phyloP scores from a whole-genome alignment of 73 alveolate genomes.

The Paramecium tetraurelia region DNA sequence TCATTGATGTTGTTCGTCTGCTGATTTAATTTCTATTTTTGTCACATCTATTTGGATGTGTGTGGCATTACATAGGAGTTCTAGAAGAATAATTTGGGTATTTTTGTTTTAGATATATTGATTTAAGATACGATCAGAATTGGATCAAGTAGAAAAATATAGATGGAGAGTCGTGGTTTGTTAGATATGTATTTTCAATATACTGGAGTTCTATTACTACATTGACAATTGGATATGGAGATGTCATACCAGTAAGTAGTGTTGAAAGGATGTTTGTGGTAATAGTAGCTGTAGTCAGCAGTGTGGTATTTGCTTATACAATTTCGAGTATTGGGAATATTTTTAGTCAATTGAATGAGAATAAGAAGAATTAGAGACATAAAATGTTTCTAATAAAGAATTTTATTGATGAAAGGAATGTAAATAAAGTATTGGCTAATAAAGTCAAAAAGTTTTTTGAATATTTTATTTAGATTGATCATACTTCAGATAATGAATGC shows the following conservation, averaged over 20 bases:
- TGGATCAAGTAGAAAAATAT: background rate
- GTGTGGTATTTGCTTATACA: constrained; percentile 52
- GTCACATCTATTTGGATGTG: constrained; percentile 32
- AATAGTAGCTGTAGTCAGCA: constrained; percentile 20
- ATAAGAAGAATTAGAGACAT: constrained; percentile 28
- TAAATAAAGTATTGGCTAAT: background rate
- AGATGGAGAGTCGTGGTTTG: background rate
- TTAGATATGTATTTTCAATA: background rate
- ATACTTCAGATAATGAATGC: constrained; percentile 36
- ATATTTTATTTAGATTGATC: constrained; percentile 51
- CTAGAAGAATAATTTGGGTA: constrained; percentile 37
- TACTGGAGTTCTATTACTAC: constrained; percentile 57
- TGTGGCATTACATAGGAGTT: constrained; percentile 27
- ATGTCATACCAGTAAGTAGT: constrained; percentile 45
- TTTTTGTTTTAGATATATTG: background rate
- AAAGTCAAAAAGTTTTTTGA: constrained; percentile 56
- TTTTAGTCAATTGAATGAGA: constrained; percentile 45
- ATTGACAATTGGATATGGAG: constrained; percentile 61
- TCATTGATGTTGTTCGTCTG: background rate
- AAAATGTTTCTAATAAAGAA: background rate
- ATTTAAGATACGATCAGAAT: background rate
- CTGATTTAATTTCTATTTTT: background rate
- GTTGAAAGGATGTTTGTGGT: background rate
- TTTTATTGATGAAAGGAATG: background rate
- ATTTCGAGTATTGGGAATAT: constrained; percentile 47